Base-by-base conservation (phyloP, 2,329 filamentous ascomycete species). In the Elsinoe perseae region DNA sequence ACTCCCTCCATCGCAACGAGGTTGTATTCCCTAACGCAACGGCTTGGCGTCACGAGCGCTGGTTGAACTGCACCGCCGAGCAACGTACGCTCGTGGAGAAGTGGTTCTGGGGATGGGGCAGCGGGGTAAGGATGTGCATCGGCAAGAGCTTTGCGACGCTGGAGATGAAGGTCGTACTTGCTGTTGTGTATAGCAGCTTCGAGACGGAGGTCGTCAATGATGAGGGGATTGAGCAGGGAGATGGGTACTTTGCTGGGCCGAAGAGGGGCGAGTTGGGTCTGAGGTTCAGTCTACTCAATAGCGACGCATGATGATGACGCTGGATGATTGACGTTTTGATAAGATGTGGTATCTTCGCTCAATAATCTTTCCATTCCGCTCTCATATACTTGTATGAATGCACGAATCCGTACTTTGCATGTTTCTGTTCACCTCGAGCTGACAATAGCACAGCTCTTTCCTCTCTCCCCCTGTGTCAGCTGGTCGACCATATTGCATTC, bases 81-180 rank as follows among this genome's bases (percentile, higher is more conserved):
- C 55, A 64, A 50, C 61, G 64, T 61, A 64, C 57, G 50, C 68
- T 71, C 50, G 73, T 73, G 72, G 69, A 70, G 48, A 58, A 71
- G 34, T 76, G 73, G 73, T 76, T 74, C 63, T 76, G 74, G 74
- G 71, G 73, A 2, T 76, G 75, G 61, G 72, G 72, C 18, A 72
- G 69, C 57, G 73, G 74, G 38, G 73, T 73, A 4, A 66, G 73
- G 43, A 76, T 75, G 73, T 76, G 74, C 56, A 68, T 76, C 21
- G 74, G 74, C 20, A 70, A 68, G 57, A 69, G 75, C 57, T 59
- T 75, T 56, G 73, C 73, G 2, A 65, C 72, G 23, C 70, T 69
- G 59, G 85, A 86, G 60, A 86, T 88, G 70, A 89, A 89, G 68
- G 72, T 84, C 46, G 78, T 84, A 4, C 69, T 83, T 28, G 83